Evolutionary conservation across 805 yeast genomes (phyloP).

Genomic region (Saccharomyces paradoxus): DNA sequence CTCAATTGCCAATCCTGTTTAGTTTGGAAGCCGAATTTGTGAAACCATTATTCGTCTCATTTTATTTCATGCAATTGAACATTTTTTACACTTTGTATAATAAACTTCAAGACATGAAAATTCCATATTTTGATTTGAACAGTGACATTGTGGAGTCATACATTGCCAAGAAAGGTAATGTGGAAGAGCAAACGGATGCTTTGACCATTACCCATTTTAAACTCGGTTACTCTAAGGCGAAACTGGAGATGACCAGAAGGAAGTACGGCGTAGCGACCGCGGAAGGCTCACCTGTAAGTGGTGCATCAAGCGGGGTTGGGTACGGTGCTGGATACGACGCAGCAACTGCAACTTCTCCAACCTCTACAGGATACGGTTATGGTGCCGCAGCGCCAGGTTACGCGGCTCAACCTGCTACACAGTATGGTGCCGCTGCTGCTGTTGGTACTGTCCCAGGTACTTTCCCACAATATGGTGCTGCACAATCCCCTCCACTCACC

Average conservation of each 20-base stretch:
- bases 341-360: constrained; percentile 18
- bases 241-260: constrained; percentile 74
- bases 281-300: constrained; percentile 26
- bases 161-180: constrained; percentile 73
- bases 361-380: constrained; percentile 12
- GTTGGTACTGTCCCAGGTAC: constrained; percentile 5
- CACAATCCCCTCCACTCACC: constrained; percentile 5
- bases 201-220: constrained; percentile 88
- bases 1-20: constrained; percentile 81
- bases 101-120: constrained; percentile 91
- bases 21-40: constrained; percentile 86
- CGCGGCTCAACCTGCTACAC: constrained; percentile 6
- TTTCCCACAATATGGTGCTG: constrained; percentile 9
- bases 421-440: constrained; percentile 15
- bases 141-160: constrained; percentile 80
- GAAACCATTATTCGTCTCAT: constrained; percentile 85
- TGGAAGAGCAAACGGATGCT: constrained; percentile 83
- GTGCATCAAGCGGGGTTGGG: constrained; percentile 15
- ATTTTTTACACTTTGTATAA: constrained; percentile 87
- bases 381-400: constrained; percentile 12
- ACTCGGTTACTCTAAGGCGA: constrained; percentile 77
- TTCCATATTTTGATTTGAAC: constrained; percentile 85
- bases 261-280: constrained; percentile 41
- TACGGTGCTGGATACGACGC: constrained; percentile 26
- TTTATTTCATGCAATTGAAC: constrained; percentile 96